These are phyloP conservation scores for Kwoniella bestiolae DNA, from an alignment of 768 basidiomycete species.

Conservation along the genomic window DNA sequence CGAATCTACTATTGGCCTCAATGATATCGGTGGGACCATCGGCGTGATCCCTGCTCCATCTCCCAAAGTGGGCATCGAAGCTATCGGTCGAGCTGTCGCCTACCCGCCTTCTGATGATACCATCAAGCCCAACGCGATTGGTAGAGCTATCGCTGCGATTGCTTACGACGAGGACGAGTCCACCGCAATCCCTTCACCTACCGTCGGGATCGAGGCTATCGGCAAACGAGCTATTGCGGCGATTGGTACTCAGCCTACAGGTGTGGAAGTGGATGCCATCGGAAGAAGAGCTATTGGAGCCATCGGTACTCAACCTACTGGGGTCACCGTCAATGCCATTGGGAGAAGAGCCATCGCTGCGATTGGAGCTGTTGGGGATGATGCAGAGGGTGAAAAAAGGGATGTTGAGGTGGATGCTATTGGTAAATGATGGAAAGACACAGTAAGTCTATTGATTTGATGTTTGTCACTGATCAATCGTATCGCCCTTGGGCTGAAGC, in stretches of 20 bases:
- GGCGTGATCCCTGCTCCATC: neutral
- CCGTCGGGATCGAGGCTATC: neutral
- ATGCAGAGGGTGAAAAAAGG: neutral
- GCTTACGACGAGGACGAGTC: neutral
- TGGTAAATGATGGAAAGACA: neutral
- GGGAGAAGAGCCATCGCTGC: neutral
- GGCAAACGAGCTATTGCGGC: neutral
- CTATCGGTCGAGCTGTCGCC: neutral
- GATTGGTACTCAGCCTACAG: neutral
- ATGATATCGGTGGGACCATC: neutral
- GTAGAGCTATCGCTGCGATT: neutral
- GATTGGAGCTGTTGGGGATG: neutral
- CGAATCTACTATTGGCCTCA: neutral
- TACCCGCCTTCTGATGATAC: neutral
- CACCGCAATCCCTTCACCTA: neutral
- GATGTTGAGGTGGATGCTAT: neutral
- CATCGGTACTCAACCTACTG: too few species aligned
- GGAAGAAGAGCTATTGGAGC: too few species aligned
- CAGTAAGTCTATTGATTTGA: too few species aligned
- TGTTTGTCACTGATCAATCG: too few species aligned
- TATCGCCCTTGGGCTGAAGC: too few species aligned
- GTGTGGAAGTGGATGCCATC: neutral
- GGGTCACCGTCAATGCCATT: neutral
- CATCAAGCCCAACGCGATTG: neutral
- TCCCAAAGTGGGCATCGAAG: neutral